Evolutionary conservation across 2,329 filamentous ascomycete genomes (phyloP).

Genomic region (Colletotrichum musae): DNA sequence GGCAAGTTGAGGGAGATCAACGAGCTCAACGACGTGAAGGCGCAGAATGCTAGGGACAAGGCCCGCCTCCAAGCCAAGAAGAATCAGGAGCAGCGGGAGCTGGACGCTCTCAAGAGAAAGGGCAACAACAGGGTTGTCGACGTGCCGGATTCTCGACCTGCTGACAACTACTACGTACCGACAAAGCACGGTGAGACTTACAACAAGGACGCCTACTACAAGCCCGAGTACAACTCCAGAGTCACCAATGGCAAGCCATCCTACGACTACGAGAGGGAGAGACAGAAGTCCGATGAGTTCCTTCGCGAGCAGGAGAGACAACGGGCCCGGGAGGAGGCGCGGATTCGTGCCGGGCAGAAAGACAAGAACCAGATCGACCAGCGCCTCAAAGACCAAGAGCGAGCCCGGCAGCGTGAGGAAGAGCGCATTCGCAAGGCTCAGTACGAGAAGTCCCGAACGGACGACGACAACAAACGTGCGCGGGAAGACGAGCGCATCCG

Average conservation of each 20-base stretch:
- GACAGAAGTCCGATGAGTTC: neutral
- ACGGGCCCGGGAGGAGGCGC: neutral
- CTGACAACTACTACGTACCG: neutral
- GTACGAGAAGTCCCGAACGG: neutral
- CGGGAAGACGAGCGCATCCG: neutral
- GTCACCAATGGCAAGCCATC: neutral
- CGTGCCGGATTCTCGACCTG: neutral
- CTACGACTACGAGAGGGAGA: neutral
- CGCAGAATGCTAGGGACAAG: neutral
- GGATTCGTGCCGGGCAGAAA: neutral
- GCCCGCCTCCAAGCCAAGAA: neutral
- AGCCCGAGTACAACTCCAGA: neutral
- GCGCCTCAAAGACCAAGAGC: neutral
- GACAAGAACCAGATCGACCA: neutral
- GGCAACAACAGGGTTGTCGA: constrained; percentile 1
- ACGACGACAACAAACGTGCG: neutral
- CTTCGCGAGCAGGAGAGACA: neutral
- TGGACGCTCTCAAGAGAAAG: neutral
- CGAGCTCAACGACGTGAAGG: neutral
- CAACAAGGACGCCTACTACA: neutral
- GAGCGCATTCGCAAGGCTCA: neutral
- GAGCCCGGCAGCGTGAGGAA: neutral
- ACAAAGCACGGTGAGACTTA: neutral
- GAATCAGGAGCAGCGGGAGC: constrained; percentile 10
- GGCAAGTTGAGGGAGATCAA: neutral